Percentiles rank a stretch among this genome's conserved stretches.
Evolutionary conservation across 1,139 yeast genomes (phyloP).

Genomic region (Blastobotrys ciferrii): DNA sequence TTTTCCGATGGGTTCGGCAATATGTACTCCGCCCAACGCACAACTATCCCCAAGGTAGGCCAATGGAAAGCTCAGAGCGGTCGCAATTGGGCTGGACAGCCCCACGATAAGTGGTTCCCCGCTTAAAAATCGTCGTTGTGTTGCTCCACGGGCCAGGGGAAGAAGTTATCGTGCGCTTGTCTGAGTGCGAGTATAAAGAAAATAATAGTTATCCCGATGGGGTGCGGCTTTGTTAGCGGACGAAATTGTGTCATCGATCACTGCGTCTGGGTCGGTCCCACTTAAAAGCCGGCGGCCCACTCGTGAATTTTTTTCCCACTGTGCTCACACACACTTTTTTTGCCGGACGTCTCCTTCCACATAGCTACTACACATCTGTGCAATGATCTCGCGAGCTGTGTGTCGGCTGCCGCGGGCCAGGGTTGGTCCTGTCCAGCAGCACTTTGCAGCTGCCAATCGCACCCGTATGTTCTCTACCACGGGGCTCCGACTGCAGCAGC

Average conservation of each 20-base stretch:
- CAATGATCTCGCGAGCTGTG: slow-evolving; percentile 2
- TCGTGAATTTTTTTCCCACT: neutral
- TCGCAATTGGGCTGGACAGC: neutral
- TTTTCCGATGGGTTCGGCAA: neutral
- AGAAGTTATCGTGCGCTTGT: too few species aligned
- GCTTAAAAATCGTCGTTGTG: too few species aligned
- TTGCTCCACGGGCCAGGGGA: too few species aligned
- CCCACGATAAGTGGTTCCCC: neutral
- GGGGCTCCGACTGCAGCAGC: slow-evolving; percentile 1
- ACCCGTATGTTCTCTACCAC: neutral
- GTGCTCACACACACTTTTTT: neutral
- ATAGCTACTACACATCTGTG: neutral
- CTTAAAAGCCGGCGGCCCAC: too few species aligned
- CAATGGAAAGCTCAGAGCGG: too few species aligned
- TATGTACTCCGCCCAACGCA: neutral
- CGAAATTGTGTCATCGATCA: too few species aligned
- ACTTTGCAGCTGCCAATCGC: neutral
- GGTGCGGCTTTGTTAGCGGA: too few species aligned
- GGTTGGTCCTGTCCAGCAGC: neutral
- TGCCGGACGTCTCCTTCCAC: neutral
- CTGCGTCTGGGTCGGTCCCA: too few species aligned
- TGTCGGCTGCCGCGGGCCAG: slow-evolving; percentile 1
- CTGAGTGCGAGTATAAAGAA: too few species aligned
- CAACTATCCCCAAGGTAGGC: neutral
- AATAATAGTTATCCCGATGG: too few species aligned